Evolutionary conservation across 1,139 yeast species (phyloP).

Genomic region (Candida smagusa): DNA sequence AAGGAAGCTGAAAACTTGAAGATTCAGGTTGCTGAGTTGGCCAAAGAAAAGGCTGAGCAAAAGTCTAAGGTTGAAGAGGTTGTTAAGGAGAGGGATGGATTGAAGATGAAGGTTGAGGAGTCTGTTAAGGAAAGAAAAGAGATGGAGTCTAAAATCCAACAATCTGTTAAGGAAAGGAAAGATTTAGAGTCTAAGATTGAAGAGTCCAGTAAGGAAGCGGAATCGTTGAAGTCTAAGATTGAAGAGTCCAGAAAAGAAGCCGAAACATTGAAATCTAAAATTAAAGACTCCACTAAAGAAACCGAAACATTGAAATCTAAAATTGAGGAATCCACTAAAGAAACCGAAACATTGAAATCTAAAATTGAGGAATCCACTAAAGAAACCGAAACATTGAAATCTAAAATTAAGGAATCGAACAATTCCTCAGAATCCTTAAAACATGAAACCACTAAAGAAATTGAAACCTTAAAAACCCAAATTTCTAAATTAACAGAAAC

Average conservation of each 20-base stretch:
- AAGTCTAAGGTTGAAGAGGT: neutral
- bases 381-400: neutral
- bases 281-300: constrained; percentile 10
- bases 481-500: neutral
- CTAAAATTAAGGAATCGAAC: too few relatives aligned
- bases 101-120: too few relatives aligned
- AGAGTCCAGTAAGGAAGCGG: neutral
- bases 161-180: too few relatives aligned
- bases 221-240: neutral
- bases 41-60: neutral
- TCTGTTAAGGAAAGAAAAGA: too few relatives aligned
- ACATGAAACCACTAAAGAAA: neutral
- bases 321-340: neutral
- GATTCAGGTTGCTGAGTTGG: neutral
- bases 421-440: neutral
- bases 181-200: neutral
- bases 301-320: constrained; percentile 9
- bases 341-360: constrained; percentile 1
- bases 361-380: neutral
- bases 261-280: constrained; percentile 6
- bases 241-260: neutral
- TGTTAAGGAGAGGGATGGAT: too few relatives aligned
- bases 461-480: neutral
- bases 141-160: neutral
- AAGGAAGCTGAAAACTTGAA: neutral